phyloP scores from a whole-genome alignment of 208 protist species.

The Wallacemonas sp. region DNA sequence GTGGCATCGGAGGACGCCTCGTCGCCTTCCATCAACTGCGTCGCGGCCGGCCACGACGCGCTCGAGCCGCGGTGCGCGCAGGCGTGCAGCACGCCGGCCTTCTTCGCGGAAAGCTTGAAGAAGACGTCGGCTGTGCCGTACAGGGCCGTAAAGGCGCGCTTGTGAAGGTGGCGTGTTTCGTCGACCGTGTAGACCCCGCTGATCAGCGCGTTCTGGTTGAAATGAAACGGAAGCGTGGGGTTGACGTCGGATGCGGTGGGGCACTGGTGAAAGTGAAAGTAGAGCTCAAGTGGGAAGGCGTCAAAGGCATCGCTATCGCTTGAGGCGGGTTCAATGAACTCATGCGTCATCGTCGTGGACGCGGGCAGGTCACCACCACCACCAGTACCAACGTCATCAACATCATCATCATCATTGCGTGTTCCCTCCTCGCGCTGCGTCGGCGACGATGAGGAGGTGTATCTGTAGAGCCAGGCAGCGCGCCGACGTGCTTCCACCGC shows the following conservation, averaged over 20 bases:
- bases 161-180: slow-evolving; percentile 8
- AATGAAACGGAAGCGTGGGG: neutral
- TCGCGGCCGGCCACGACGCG: too few species aligned
- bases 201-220: neutral
- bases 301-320: slow-evolving; percentile 1
- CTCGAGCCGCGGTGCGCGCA: slow-evolving; percentile 1
- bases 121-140: neutral
- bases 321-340: neutral
- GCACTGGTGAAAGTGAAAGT: slow-evolving; percentile 13
- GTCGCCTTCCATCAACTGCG: too few species aligned
- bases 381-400: too few species aligned
- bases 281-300: slow-evolving; percentile 1
- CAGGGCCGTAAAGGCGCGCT: slow-evolving; percentile 1
- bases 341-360: neutral
- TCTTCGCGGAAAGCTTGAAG: neutral
- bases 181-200: neutral
- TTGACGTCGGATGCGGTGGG: neutral
- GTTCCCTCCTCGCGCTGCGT: neutral
- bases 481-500: neutral
- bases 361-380: too few species aligned
- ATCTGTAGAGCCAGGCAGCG: neutral
- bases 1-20: too few species aligned
- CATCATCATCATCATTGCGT: too few species aligned
- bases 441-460: neutral
- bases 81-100: neutral